These are phyloP conservation scores for Citrus australasica DNA, from an alignment of 345 rosid species.

Conservation along the genomic window DNA sequence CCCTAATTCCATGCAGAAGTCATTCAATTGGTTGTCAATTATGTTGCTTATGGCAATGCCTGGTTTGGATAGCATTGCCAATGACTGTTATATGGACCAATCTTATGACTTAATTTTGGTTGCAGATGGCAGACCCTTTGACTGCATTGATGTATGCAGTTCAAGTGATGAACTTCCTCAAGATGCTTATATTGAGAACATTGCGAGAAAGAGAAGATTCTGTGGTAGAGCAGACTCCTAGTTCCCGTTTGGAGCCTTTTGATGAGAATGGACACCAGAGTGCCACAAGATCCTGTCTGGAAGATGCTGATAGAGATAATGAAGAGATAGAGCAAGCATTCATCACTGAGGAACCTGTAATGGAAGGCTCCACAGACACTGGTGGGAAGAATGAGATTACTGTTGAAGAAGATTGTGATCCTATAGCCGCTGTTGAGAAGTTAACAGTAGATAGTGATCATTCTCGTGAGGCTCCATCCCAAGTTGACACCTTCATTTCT, in stretches of 20 bases:
- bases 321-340: conserved; percentile 39
- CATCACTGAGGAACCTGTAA: conserved; percentile 34
- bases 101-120: conserved; percentile 1
- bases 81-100: background rate
- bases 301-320: conserved; percentile 25
- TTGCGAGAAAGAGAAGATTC: conserved; percentile 68
- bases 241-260: conserved; percentile 46
- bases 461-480: conserved; percentile 10
- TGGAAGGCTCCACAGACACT: conserved; percentile 24
- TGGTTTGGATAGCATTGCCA: background rate
- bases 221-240: conserved; percentile 37
- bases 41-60: background rate
- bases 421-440: conserved; percentile 12
- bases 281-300: conserved; percentile 34
- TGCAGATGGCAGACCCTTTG: conserved; percentile 94
- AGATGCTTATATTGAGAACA: conserved; percentile 57
- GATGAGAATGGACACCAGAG: conserved; percentile 66
- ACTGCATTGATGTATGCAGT: conserved; percentile 94
- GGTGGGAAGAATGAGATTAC: conserved; percentile 25
- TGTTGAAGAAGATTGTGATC: conserved; percentile 22
- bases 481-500: conserved; percentile 5
- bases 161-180: conserved; percentile 97
- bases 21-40: background rate
- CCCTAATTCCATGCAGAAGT: background rate
- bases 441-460: conserved; percentile 13